Conservation (phyloP, 208 protist genomes). For the Tritrichomonas foetus region DNA sequence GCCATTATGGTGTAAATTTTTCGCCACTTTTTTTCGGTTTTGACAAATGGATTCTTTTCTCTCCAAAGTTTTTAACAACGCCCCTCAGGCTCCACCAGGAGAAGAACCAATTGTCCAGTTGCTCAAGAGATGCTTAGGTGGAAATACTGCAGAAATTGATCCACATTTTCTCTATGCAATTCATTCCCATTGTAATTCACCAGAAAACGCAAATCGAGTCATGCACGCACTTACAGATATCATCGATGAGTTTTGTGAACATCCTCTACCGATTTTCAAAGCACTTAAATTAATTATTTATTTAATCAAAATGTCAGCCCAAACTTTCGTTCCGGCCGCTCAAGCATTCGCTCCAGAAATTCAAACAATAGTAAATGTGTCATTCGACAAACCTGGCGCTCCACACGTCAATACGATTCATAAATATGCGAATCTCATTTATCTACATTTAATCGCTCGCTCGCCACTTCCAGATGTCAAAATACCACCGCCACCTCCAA, state of each 20-base stretch:
- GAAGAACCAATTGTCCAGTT: too few relatives aligned
- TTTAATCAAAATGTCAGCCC: background rate
- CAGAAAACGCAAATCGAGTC: too few relatives aligned
- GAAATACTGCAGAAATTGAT: too few relatives aligned
- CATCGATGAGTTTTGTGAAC: background rate
- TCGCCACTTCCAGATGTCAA: background rate
- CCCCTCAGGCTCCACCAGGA: too few relatives aligned
- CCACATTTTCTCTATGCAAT: too few relatives aligned
- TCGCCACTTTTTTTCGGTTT: too few relatives aligned
- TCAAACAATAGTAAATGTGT: background rate
- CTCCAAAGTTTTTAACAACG: too few relatives aligned
- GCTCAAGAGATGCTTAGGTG: too few relatives aligned
- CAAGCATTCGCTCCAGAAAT: constrained; percentile 16
- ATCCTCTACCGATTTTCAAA: background rate
- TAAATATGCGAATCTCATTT: background rate
- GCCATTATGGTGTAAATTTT: too few relatives aligned
- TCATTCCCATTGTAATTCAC: too few relatives aligned
- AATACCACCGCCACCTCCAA: background rate
- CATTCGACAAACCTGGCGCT: background rate
- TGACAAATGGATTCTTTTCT: too few relatives aligned
- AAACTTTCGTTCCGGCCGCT: background rate
- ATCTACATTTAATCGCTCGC: background rate
- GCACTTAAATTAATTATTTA: background rate
- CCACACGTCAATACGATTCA: background rate
- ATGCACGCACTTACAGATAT: background rate